Evolutionary conservation across 768 basidiomycete species (phyloP).

Genomic region (Boletus barrowsii): DNA sequence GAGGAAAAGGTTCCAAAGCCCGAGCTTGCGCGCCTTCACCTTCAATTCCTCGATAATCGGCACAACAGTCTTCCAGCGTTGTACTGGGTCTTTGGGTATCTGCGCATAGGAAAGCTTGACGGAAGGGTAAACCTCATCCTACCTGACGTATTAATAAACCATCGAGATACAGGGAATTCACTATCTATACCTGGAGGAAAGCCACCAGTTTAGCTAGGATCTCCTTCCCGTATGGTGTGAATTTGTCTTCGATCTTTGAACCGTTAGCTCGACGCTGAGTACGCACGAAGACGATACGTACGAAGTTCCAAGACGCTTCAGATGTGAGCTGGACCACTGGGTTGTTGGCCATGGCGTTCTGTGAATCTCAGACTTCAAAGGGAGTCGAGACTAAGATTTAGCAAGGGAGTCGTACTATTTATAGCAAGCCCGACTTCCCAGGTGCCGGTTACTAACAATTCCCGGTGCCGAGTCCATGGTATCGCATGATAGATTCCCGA

Average conservation of each 20-base stretch:
- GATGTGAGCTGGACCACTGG: slow-evolving; percentile 78
- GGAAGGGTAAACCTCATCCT: slow-evolving; percentile 90
- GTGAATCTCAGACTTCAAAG: no score
- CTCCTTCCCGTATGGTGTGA: slow-evolving; percentile 87
- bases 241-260: slow-evolving; percentile 81
- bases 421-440: neutral
- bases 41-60: slow-evolving; percentile 84
- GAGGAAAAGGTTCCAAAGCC: slow-evolving; percentile 97
- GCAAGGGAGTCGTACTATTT: no score
- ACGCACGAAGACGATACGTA: slow-evolving; percentile 32
- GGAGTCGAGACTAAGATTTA: no score
- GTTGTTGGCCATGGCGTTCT: slow-evolving; percentile 52
- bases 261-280: slow-evolving; percentile 3
- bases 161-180: neutral
- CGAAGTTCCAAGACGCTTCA: slow-evolving; percentile 84
- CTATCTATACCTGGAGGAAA: slow-evolving; percentile 70
- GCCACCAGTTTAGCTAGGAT: slow-evolving; percentile 76
- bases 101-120: slow-evolving; percentile 75
- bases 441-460: slow-evolving; percentile 9
- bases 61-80: slow-evolving; percentile 82
- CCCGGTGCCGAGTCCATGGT: neutral
- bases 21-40: slow-evolving; percentile 78
- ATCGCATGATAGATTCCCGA: no score
- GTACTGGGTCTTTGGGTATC: slow-evolving; percentile 67
- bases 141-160: neutral